These are phyloP conservation scores for Yamadazyma insecticola DNA, from an alignment of 805 yeast genomes.

Conservation along the genomic window DNA sequence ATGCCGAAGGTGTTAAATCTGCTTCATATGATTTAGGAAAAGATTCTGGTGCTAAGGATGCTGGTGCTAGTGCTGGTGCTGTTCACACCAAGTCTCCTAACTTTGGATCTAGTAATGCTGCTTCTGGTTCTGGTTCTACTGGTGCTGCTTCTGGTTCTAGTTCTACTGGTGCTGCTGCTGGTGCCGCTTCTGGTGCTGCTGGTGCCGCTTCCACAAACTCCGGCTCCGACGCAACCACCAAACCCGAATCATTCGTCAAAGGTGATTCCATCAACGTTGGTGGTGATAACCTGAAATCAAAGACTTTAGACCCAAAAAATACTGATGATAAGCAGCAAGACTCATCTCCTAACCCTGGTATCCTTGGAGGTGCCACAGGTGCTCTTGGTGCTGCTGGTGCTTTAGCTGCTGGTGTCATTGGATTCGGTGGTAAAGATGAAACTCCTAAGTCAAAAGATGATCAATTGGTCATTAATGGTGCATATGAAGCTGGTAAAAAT, in stretches of 20 bases:
- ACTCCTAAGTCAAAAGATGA: conserved; percentile 3
- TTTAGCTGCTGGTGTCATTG: conserved; percentile 12
- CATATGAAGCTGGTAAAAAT: conserved; percentile 13
- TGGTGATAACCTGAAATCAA: conserved; percentile 1
- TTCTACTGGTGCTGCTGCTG: conserved; percentile 1
- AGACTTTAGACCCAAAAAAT: conserved; percentile 8
- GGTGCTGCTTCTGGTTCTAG: conserved; percentile 1
- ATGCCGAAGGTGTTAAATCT: conserved; percentile 13
- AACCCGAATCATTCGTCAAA: not conserved
- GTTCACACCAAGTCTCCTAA: too few species aligned
- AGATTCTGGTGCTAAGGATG: conserved; percentile 4
- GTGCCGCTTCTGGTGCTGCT: conserved; percentile 10
- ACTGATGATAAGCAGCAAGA: conserved; percentile 5
- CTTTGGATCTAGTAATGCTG: too few species aligned
- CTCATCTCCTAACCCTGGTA: conserved; percentile 7
- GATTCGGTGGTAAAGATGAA: conserved; percentile 2
- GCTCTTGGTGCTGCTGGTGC: conserved; percentile 17
- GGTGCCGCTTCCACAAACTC: conserved; percentile 4
- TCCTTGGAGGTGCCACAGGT: conserved; percentile 19
- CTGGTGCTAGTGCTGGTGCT: too few species aligned
- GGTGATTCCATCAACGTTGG: conserved; percentile 1
- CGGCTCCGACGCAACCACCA: not conserved
- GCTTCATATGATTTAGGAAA: conserved; percentile 17
- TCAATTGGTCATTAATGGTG: conserved; percentile 5
- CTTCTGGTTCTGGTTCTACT: not conserved